Percentiles rank a stretch among this genome's conserved stretches.
Conservation (phyloP, 2,329 filamentous ascomycete genomes). For the Xylaria sp. region DNA sequence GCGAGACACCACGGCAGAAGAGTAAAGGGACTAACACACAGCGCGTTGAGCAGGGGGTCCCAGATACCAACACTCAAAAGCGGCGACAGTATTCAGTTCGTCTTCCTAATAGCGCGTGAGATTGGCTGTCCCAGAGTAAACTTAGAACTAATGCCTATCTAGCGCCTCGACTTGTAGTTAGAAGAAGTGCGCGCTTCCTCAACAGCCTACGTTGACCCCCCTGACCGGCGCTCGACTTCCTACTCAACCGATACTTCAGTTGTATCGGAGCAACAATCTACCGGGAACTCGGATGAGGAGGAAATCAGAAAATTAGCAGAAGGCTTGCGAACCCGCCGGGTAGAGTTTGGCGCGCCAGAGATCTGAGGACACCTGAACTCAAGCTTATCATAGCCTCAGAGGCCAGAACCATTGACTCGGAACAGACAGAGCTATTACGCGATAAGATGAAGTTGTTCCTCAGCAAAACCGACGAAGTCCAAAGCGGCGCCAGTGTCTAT, state of each 20-base stretch:
- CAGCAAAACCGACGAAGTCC: constrained; percentile 6
- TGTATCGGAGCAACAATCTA: constrained; percentile 5
- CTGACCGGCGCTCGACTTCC: constrained; percentile 4
- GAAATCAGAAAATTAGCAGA: constrained; percentile 8
- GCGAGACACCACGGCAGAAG: neutral
- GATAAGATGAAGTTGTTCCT: constrained; percentile 9
- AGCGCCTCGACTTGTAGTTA: constrained; percentile 20
- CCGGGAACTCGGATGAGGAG: neutral
- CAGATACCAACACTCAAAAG: constrained; percentile 6
- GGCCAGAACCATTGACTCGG: neutral
- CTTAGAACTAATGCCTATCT: constrained; percentile 13
- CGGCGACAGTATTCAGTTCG: constrained; percentile 14
- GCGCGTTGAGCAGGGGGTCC: neutral
- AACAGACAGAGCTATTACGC: constrained; percentile 11
- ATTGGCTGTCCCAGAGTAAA: neutral
- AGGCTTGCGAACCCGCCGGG: constrained; percentile 20
- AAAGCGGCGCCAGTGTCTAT: neutral
- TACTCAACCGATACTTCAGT: constrained; percentile 10
- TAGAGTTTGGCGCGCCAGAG: constrained; percentile 9
- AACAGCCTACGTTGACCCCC: neutral
- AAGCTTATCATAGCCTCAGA: neutral
- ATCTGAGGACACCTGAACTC: constrained; percentile 8
- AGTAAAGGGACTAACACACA: constrained; percentile 1
- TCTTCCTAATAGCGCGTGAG: constrained; percentile 3
- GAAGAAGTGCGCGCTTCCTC: constrained; percentile 19